phyloP scores from a whole-genome alignment of 2,329 filamentous ascomycete genomes.

The Apiospora phragmitis region DNA sequence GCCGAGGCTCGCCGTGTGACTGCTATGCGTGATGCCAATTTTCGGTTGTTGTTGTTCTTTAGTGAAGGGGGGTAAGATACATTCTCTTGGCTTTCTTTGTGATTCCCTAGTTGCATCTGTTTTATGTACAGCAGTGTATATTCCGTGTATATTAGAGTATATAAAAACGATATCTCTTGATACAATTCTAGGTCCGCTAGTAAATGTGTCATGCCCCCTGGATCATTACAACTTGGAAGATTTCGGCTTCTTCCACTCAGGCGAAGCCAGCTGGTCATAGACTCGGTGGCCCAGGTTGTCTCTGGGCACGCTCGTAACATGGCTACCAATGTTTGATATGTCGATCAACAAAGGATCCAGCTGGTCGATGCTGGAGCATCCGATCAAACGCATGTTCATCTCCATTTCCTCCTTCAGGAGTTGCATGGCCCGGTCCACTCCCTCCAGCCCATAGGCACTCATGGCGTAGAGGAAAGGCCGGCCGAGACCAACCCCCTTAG shows the following conservation, averaged over 20 bases:
- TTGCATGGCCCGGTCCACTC: constrained; percentile 91
- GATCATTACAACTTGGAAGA: constrained; percentile 49
- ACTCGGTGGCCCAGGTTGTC: constrained; percentile 50
- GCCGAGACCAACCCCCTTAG: constrained; percentile 90
- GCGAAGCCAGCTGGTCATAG: constrained; percentile 55
- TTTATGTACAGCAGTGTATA: background rate
- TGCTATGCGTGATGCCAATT: background rate
- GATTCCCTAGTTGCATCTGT: background rate
- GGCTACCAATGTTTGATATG: constrained; percentile 63
- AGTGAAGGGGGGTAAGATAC: background rate
- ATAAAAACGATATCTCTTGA: background rate
- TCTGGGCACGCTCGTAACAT: constrained; percentile 48
- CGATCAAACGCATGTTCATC: constrained; percentile 98
- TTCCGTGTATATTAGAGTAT: background rate
- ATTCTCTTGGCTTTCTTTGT: background rate
- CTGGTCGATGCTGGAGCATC: constrained; percentile 72
- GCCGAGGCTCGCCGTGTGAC: background rate
- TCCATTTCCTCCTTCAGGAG: constrained; percentile 94
- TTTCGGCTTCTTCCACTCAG: constrained; percentile 48
- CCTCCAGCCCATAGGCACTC: constrained; percentile 83
- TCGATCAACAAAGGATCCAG: constrained; percentile 82
- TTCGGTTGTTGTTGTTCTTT: background rate
- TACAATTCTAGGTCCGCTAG: background rate
- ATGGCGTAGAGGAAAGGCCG: constrained; percentile 95
- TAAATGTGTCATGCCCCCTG: background rate